Evolutionary conservation across 2,329 filamentous ascomycete species (phyloP).

Genomic region (Corinectria fuckeliana): DNA sequence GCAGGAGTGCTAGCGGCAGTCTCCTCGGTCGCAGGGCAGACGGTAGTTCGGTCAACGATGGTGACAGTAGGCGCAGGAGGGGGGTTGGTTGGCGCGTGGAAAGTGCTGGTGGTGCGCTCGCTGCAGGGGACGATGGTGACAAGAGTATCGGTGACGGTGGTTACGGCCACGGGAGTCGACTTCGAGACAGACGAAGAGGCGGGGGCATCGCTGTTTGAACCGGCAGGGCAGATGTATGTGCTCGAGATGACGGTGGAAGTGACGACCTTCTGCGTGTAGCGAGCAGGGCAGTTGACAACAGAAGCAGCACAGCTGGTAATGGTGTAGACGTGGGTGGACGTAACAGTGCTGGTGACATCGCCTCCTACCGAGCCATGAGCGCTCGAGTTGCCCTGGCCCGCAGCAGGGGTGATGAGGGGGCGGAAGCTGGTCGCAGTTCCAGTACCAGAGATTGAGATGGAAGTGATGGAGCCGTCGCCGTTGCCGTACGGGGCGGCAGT

Average conservation of each 20-base stretch:
- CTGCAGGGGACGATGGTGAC: conserved; percentile 36
- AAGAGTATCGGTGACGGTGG: conserved; percentile 35
- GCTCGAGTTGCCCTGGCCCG: conserved; percentile 6
- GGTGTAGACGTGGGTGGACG: conserved; percentile 37
- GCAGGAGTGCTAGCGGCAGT: too few species aligned
- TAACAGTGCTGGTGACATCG: conserved; percentile 33
- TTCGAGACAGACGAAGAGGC: conserved; percentile 18
- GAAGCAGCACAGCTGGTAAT: conserved; percentile 47
- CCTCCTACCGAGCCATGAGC: conserved; percentile 11
- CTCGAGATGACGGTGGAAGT: conserved; percentile 31
- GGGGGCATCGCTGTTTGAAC: conserved; percentile 19
- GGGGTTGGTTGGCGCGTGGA: conserved; percentile 31
- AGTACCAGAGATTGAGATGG: not conserved
- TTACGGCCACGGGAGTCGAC: conserved; percentile 21
- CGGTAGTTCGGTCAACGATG: conserved; percentile 30
- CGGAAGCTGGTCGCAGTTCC: not conserved
- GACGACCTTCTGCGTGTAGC: conserved; percentile 43
- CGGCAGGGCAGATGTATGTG: conserved; percentile 35
- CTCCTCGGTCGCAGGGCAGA: conserved; percentile 20
- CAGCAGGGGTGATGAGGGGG: not conserved
- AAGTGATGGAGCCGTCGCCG: too few species aligned
- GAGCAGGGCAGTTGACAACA: conserved; percentile 49
- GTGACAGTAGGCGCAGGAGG: conserved; percentile 29
- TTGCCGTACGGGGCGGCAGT: not conserved
- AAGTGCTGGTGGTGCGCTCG: conserved; percentile 33